Evolutionary conservation across 2,329 filamentous ascomycete genomes (phyloP).

Genomic region (Pseudogymnoascus sp.): DNA sequence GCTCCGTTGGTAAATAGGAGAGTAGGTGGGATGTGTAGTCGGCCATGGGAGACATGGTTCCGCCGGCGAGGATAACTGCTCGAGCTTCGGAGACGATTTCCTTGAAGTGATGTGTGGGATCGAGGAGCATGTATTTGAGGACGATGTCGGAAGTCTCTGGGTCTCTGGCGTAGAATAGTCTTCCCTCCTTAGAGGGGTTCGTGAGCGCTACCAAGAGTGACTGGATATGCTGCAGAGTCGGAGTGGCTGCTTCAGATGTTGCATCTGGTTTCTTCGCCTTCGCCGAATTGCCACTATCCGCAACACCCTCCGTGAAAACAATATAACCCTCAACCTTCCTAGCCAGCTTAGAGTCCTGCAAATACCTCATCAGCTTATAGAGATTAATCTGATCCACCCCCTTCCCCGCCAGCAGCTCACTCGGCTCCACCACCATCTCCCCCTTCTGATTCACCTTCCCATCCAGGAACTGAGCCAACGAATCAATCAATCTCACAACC

Average conservation of each 20-base stretch:
- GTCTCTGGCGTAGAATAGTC: slow-evolving; percentile 52
- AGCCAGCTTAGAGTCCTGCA: slow-evolving; percentile 85
- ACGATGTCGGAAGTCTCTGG: slow-evolving; percentile 40
- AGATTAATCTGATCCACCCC: slow-evolving; percentile 94
- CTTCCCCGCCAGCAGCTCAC: slow-evolving; percentile 69
- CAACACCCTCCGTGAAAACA: slow-evolving; percentile 44
- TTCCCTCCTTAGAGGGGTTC: slow-evolving; percentile 68
- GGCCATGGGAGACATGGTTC: slow-evolving; percentile 94
- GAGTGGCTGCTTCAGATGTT: slow-evolving; percentile 18
- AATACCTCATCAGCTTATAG: slow-evolving; percentile 77
- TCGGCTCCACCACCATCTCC: slow-evolving; percentile 63
- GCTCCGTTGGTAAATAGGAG: slow-evolving; percentile 55
- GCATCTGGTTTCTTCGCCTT: slow-evolving; percentile 14
- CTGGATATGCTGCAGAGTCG: slow-evolving; percentile 45
- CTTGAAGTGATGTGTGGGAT: slow-evolving; percentile 84
- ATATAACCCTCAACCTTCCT: slow-evolving; percentile 91
- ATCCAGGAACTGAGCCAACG: slow-evolving; percentile 63
- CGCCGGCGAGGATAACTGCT: slow-evolving; percentile 83
- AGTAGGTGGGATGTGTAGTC: slow-evolving; percentile 87
- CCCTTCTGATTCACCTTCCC: slow-evolving; percentile 33
- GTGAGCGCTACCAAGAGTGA: slow-evolving; percentile 73
- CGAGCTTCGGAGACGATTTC: slow-evolving; percentile 78
- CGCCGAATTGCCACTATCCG: slow-evolving; percentile 6
- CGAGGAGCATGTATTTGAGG: slow-evolving; percentile 80
- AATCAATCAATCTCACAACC: slow-evolving; percentile 74